Evolutionary conservation across 257 asterid genomes (phyloP).

Genomic region (Oldenlandia corymbosa): DNA sequence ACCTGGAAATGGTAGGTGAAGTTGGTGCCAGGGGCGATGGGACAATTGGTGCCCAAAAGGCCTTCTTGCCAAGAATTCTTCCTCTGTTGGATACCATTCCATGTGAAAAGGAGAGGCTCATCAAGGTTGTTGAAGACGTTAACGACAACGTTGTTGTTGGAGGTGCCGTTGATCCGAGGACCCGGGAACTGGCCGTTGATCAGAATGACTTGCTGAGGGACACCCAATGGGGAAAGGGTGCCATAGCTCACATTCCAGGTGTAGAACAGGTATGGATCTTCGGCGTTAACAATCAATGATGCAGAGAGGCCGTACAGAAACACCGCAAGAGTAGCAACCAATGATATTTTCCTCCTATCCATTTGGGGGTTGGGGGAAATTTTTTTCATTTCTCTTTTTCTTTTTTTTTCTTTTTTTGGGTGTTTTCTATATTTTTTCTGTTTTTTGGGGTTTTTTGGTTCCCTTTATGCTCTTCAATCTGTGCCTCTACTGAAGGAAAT

Average conservation of each 20-base stretch:
- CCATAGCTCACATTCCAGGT: conserved; percentile 54
- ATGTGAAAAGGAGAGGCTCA: conserved; percentile 52
- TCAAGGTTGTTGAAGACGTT: conserved; percentile 55
- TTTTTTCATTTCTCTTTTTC: background rate
- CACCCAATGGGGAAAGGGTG: conserved; percentile 51
- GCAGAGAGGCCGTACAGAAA: conserved; percentile 21
- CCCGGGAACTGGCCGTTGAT: conserved; percentile 67
- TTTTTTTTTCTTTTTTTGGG: background rate
- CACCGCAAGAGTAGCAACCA: conserved; percentile 16
- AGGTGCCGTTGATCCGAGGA: conserved; percentile 56
- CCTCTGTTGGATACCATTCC: conserved; percentile 70
- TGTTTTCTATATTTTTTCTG: no score
- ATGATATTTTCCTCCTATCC: conserved; percentile 17
- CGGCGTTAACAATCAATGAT: conserved; percentile 24
- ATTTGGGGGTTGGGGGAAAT: no score
- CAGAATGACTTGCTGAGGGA: conserved; percentile 54
- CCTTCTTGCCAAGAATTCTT: conserved; percentile 76
- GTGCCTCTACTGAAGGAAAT: background rate
- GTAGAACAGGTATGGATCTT: conserved; percentile 41
- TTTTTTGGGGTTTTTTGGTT: no score
- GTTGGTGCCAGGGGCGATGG: conserved; percentile 49
- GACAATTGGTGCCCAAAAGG: conserved; percentile 47
- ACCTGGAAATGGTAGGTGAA: conserved; percentile 54
- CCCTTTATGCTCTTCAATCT: background rate
- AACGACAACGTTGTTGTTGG: conserved; percentile 61